phyloP scores from a whole-genome alignment of 441 rosid genomes.

The Sinapis alba region DNA sequence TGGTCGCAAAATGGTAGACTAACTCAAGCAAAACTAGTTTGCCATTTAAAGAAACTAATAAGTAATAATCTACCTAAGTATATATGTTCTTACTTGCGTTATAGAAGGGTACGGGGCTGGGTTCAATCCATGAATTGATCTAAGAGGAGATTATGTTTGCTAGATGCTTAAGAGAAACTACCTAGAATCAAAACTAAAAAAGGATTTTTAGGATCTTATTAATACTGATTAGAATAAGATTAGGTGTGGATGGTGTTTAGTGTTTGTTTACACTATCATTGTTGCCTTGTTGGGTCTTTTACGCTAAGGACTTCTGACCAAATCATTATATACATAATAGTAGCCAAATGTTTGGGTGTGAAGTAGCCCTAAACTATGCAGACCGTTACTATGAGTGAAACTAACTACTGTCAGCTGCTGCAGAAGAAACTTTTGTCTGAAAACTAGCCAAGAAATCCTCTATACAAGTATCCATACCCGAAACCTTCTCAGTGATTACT shows the following conservation, averaged over 20 bases:
- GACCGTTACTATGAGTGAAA: neutral
- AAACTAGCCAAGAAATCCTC: constrained; percentile 65
- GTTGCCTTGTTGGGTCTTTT: neutral
- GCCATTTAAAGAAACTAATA: too few relatives aligned
- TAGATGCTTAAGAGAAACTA: neutral
- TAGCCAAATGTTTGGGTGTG: neutral
- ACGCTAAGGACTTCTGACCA: neutral
- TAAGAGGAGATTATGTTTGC: neutral
- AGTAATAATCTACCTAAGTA: too few relatives aligned
- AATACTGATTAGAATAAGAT: neutral
- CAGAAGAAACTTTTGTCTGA: constrained; percentile 44
- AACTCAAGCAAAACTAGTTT: too few relatives aligned
- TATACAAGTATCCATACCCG: constrained; percentile 85
- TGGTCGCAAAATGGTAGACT: neutral
- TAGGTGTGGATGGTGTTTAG: neutral
- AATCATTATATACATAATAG: neutral
- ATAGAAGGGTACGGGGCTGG: too few relatives aligned
- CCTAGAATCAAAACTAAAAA: neutral
- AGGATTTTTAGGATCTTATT: neutral
- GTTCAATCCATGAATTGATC: neutral
- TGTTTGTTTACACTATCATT: neutral
- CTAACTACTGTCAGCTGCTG: neutral
- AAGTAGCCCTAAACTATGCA: neutral
- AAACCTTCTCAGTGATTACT: constrained; percentile 39
- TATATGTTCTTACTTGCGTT: too few relatives aligned